phyloP scores from a whole-genome alignment of 2,329 filamentous ascomycete species.

The Phyllosticta citriasiana region DNA sequence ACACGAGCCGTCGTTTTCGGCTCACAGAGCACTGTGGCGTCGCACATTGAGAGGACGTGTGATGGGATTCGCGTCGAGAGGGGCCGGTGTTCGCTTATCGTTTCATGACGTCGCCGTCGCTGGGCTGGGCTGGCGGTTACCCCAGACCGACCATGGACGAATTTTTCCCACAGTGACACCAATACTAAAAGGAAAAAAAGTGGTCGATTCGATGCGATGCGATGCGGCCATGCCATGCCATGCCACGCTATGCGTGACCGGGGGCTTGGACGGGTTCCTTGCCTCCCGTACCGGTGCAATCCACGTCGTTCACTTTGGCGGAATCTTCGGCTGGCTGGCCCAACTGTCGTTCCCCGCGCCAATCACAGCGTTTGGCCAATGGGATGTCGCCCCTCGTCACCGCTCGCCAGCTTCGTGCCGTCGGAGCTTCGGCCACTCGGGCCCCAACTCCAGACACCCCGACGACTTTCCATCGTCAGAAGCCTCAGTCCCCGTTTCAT shows the following conservation, averaged over 20 bases:
- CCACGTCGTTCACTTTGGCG: not conserved
- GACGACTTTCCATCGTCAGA: not conserved
- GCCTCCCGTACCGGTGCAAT: not conserved
- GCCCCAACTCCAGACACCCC: not conserved
- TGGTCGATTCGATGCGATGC: not conserved
- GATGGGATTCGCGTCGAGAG: conserved; percentile 8
- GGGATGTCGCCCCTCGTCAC: not conserved
- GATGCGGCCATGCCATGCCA: no score
- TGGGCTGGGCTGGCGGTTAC: not conserved
- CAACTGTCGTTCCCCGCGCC: not conserved
- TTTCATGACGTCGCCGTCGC: conserved; percentile 9
- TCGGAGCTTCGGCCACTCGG: not conserved
- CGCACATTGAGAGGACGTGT: conserved; percentile 10
- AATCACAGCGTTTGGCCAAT: not conserved
- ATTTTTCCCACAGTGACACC: no score
- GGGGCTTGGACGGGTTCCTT: not conserved
- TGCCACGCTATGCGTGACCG: not conserved
- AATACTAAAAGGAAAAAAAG: no score
- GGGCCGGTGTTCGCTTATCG: conserved; percentile 9
- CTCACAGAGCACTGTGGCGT: conserved; percentile 8
- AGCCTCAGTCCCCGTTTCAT: not conserved
- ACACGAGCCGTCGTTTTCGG: conserved; percentile 10
- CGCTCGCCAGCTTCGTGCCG: not conserved
- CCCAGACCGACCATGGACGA: not conserved
- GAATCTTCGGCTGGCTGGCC: not conserved